These are phyloP conservation scores for Cladosporium sp. DNA, from an alignment of 2,329 filamentous ascomycete genomes.

Conservation along the genomic window DNA sequence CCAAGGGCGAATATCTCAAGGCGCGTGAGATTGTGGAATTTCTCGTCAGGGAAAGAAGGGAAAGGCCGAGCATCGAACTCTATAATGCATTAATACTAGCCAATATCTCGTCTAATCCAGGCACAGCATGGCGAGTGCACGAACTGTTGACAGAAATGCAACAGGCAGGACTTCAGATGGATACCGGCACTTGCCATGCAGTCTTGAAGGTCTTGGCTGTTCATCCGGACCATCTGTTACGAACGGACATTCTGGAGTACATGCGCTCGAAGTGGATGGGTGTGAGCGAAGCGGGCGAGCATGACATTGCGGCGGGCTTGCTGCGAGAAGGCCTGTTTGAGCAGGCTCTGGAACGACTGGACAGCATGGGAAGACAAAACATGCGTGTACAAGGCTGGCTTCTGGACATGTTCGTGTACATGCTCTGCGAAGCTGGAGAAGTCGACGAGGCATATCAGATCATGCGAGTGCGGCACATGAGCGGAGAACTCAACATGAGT, in stretches of 20 bases:
- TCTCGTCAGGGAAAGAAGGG: conserved; percentile 53
- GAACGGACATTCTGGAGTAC: conserved; percentile 65
- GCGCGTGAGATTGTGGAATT: conserved; percentile 51
- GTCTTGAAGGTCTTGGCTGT: conserved; percentile 71
- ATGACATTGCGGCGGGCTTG: conserved; percentile 67
- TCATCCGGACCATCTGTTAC: conserved; percentile 79
- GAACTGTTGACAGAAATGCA: conserved; percentile 71
- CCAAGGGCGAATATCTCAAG: conserved; percentile 36
- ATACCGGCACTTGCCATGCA: conserved; percentile 65
- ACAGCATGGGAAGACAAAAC: conserved; percentile 52
- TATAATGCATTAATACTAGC: conserved; percentile 74
- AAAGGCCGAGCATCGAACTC: conserved; percentile 54
- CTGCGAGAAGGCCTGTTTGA: conserved; percentile 81
- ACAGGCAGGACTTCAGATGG: conserved; percentile 55
- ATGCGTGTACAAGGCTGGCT: conserved; percentile 57
- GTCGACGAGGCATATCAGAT: conserved; percentile 72
- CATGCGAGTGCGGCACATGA: conserved; percentile 54
- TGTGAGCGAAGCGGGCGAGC: conserved; percentile 58
- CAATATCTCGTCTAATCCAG: conserved; percentile 60
- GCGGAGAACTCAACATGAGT: conserved; percentile 41
- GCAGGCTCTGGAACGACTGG: conserved; percentile 67
- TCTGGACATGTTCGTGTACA: conserved; percentile 71
- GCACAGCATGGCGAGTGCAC: conserved; percentile 62
- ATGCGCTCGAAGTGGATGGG: conserved; percentile 72
- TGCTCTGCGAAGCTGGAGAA: conserved; percentile 67